Conservation (phyloP, 305 asterid genomes). For the Fraxinus dipetala region DNA sequence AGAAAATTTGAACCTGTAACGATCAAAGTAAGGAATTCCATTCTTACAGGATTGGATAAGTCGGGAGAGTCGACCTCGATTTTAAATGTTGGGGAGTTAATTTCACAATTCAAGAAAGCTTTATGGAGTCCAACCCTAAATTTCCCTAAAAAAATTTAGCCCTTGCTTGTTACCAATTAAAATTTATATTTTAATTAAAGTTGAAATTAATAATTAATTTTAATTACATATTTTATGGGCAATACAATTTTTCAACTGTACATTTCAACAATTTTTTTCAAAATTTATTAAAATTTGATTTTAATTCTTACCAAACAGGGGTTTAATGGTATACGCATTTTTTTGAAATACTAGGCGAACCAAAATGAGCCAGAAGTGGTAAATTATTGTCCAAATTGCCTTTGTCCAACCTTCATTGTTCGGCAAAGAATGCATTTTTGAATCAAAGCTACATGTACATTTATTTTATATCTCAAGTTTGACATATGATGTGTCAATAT, state of each 20-base stretch:
- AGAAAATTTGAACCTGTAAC: neutral
- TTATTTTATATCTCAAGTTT: too few species aligned
- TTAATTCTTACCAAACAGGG: neutral
- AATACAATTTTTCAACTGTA: too few species aligned
- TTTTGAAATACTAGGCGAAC: neutral
- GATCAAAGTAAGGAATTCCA: neutral
- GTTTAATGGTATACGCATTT: neutral
- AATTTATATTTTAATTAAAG: too few species aligned
- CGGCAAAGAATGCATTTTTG: neutral
- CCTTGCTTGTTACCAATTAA: too few species aligned
- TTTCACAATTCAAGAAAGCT: too few species aligned
- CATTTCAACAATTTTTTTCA: too few species aligned
- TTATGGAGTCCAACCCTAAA: neutral
- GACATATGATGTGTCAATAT: too few species aligned
- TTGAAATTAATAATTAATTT: too few species aligned
- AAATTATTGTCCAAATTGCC: neutral
- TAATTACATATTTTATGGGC: too few species aligned
- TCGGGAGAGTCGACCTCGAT: neutral
- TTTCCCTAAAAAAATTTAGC: neutral
- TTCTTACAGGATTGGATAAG: neutral
- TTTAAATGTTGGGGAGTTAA: neutral
- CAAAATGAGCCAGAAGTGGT: neutral
- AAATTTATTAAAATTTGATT: too few species aligned
- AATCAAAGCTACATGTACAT: neutral
- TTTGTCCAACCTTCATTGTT: neutral